These are phyloP conservation scores for Fusarium multiceps DNA, from an alignment of 2,329 filamentous ascomycete species.

Conservation along the genomic window DNA sequence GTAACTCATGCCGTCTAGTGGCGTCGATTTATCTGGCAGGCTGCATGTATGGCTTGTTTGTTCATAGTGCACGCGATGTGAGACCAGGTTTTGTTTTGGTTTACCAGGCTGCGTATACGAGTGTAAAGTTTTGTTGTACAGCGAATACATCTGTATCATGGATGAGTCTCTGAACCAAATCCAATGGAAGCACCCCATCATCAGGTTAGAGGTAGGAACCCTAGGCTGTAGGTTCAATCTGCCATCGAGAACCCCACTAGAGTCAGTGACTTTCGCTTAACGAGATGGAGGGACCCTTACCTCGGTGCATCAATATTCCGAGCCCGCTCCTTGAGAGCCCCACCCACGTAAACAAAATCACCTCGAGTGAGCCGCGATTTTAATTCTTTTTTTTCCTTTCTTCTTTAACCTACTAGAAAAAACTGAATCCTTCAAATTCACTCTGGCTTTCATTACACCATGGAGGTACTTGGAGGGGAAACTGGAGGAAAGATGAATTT, in stretches of 20 bases:
- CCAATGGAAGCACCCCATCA: background rate
- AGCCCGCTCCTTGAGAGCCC: background rate
- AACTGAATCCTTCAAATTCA: slow-evolving; percentile 72
- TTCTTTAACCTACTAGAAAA: slow-evolving; percentile 58
- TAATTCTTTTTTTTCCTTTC: slow-evolving; percentile 45
- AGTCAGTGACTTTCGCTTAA: background rate
- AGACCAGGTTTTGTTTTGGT: background rate
- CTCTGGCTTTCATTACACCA: slow-evolving; percentile 69
- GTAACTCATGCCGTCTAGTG: background rate
- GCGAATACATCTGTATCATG: background rate
- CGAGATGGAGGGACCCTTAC: background rate
- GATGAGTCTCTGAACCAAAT: background rate
- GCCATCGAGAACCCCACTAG: background rate
- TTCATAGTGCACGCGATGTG: slow-evolving; percentile 33
- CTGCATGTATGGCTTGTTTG: slow-evolving; percentile 1
- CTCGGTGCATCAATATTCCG: slow-evolving; percentile 47
- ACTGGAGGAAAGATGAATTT: slow-evolving; percentile 71
- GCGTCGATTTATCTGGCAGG: background rate
- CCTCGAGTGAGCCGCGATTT: slow-evolving; percentile 3
- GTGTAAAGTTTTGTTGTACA: background rate
- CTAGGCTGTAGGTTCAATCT: background rate
- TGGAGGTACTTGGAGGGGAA: slow-evolving; percentile 74
- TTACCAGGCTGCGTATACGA: background rate
- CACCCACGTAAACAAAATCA: slow-evolving; percentile 34
- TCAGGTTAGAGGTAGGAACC: background rate